Percentiles rank a stretch among this genome's conserved stretches.
Evolutionary conservation across 768 basidiomycete genomes (phyloP).

Genomic region (Russula compacta): DNA sequence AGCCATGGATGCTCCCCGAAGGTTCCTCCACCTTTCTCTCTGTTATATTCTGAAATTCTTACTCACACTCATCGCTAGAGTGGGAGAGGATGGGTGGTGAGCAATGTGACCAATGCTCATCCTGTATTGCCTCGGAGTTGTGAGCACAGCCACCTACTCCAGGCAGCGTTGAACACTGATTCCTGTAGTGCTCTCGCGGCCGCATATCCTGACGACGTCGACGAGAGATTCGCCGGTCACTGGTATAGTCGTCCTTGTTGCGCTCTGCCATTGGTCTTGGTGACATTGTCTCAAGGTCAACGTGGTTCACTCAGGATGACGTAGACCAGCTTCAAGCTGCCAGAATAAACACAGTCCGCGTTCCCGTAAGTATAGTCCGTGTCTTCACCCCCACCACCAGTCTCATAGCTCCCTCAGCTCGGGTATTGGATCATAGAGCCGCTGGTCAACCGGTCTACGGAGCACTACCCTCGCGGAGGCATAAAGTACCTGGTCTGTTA

Average conservation of each 20-base stretch:
- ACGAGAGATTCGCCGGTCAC: slow-evolving; percentile 46
- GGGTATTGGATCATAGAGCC: slow-evolving; percentile 78
- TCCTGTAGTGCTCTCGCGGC: slow-evolving; percentile 45
- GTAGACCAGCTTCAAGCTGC: slow-evolving; percentile 42
- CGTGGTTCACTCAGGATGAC: slow-evolving; percentile 63
- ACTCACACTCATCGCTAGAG: slow-evolving; percentile 30
- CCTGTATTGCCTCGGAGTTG: slow-evolving; percentile 64
- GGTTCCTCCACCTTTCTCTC: slow-evolving; percentile 28
- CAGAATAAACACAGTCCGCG: slow-evolving; percentile 68
- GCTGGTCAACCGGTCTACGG: slow-evolving; percentile 50
- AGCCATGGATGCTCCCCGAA: slow-evolving; percentile 76
- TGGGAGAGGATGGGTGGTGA: slow-evolving; percentile 72
- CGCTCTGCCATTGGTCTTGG: not conserved
- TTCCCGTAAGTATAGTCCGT: slow-evolving; percentile 44
- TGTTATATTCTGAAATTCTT: not conserved
- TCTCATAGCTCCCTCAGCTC: slow-evolving; percentile 34
- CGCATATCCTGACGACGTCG: slow-evolving; percentile 50
- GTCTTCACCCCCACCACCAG: not conserved
- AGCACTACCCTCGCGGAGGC: slow-evolving; percentile 65
- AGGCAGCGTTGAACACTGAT: slow-evolving; percentile 21
- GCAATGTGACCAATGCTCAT: slow-evolving; percentile 45
- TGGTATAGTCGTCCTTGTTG: slow-evolving; percentile 34
- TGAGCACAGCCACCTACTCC: slow-evolving; percentile 37
- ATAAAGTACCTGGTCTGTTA: slow-evolving; percentile 45
- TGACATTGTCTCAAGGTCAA: slow-evolving; percentile 33